Conservation (phyloP, 257 asterid genomes). For the Rauvolfia tetraphylla region DNA sequence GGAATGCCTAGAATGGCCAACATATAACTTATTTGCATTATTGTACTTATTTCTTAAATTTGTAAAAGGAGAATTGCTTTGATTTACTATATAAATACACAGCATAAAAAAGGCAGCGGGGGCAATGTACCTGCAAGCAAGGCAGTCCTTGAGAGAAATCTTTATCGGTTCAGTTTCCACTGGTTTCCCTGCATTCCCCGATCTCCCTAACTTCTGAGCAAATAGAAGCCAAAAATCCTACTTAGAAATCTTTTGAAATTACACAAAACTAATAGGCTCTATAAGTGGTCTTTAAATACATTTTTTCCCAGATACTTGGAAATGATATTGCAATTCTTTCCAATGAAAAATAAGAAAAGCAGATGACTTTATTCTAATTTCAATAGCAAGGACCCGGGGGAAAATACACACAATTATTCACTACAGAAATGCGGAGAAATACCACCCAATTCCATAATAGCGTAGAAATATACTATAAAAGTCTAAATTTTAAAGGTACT, state of each 20-base stretch:
- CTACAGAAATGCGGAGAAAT: not conserved
- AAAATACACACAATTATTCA: not conserved
- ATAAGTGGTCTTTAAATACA: not conserved
- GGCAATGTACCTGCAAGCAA: conserved; percentile 80
- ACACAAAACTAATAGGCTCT: not conserved
- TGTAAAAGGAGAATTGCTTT: not conserved
- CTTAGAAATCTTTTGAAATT: not conserved
- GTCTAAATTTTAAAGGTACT: not conserved
- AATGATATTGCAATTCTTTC: not conserved
- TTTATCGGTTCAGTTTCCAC: conserved; percentile 72
- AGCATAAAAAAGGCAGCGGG: not conserved
- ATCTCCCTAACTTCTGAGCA: conserved; percentile 47
- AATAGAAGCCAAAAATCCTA: not conserved
- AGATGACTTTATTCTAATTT: not conserved
- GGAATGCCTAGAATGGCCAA: not conserved
- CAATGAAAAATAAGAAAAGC: not conserved
- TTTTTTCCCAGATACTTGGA: not conserved
- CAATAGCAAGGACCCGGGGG: not conserved
- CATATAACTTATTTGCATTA: not conserved
- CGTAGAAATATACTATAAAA: not conserved
- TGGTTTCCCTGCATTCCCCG: conserved; percentile 45
- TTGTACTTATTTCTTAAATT: not conserved
- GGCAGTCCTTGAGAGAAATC: conserved; percentile 93
- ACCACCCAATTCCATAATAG: not conserved
- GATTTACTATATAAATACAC: not conserved